Evolutionary conservation across 192 early-diverging fungal genomes (phyloP).

Genomic region (Gryganskiella cystojenkinii): DNA sequence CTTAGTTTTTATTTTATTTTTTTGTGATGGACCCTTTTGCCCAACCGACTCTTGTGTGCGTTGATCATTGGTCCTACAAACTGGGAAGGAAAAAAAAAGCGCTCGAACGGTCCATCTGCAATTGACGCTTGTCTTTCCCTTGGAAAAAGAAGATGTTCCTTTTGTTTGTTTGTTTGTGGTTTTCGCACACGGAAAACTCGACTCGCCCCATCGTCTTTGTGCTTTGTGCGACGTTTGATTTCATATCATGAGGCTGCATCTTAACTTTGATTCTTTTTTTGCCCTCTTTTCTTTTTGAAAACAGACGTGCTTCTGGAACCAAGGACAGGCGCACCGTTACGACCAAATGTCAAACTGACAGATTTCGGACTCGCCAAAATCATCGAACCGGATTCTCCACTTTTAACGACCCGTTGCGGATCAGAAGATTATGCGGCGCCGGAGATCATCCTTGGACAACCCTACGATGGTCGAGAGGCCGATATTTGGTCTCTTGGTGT

Average conservation of each 20-base stretch:
- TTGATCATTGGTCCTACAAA: neutral
- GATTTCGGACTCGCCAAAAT: conserved; percentile 72
- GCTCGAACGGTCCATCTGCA: no score
- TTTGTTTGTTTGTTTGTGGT: no score
- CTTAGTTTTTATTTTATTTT: neutral
- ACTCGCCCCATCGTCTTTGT: no score
- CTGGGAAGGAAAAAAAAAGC: no score
- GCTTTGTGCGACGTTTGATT: neutral
- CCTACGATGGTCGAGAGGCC: conserved; percentile 74
- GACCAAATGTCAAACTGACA: conserved; percentile 66
- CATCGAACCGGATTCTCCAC: conserved; percentile 54
- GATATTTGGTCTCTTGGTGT: conserved; percentile 89
- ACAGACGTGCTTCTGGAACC: conserved; percentile 56
- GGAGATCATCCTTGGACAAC: conserved; percentile 69
- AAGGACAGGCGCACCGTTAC: conserved; percentile 17
- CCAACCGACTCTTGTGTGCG: neutral
- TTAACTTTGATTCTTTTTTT: neutral
- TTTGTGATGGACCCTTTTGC: neutral
- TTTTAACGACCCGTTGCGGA: conserved; percentile 72
- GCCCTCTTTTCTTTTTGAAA: neutral
- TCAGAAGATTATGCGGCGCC: conserved; percentile 83
- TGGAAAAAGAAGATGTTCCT: no score
- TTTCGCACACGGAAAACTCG: no score
- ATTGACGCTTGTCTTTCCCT: no score
- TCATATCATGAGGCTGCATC: no score